phyloP scores from a whole-genome alignment of 1,284 basidiomycete species.

The Takashimella tepidaria region DNA sequence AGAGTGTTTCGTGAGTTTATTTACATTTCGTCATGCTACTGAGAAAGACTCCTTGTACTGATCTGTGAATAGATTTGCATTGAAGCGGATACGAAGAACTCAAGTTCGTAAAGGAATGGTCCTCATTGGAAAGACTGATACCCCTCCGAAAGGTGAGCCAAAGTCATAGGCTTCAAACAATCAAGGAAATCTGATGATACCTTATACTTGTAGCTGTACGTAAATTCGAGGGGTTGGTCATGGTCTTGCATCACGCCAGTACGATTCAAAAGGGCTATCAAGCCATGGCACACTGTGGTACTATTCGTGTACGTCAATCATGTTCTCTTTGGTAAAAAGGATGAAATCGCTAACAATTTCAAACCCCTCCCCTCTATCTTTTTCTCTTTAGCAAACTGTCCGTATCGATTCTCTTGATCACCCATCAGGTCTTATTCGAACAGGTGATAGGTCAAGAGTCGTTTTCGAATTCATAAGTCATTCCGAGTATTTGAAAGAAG shows the following conservation, averaged over 20 bases:
- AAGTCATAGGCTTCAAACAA: too few species aligned
- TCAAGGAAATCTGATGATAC: too few species aligned
- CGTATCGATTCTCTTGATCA: constrained; percentile 82
- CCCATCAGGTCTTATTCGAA: constrained; percentile 76
- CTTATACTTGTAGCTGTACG: too few species aligned
- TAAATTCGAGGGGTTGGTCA: constrained; percentile 42
- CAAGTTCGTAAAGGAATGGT: constrained; percentile 94
- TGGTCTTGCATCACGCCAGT: constrained; percentile 69
- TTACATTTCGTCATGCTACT: neutral
- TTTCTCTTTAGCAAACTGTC: constrained; percentile 69
- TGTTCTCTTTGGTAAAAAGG: too few species aligned
- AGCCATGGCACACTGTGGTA: constrained; percentile 50
- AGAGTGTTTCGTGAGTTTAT: constrained; percentile 66
- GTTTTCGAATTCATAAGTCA: constrained; percentile 77
- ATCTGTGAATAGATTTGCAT: constrained; percentile 70
- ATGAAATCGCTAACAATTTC: too few species aligned
- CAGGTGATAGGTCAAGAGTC: constrained; percentile 83
- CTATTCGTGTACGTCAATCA: constrained; percentile 30
- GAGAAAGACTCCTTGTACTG: constrained; percentile 4
- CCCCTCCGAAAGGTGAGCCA: constrained; percentile 71
- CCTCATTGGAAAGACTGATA: constrained; percentile 71
- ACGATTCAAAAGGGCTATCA: constrained; percentile 87
- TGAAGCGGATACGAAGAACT: constrained; percentile 79
- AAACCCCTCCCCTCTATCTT: constrained; percentile 5
- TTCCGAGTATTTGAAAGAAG: constrained; percentile 84